Base-by-base conservation (phyloP, 805 yeast species). In the Cyberlindnera petersonii region DNA sequence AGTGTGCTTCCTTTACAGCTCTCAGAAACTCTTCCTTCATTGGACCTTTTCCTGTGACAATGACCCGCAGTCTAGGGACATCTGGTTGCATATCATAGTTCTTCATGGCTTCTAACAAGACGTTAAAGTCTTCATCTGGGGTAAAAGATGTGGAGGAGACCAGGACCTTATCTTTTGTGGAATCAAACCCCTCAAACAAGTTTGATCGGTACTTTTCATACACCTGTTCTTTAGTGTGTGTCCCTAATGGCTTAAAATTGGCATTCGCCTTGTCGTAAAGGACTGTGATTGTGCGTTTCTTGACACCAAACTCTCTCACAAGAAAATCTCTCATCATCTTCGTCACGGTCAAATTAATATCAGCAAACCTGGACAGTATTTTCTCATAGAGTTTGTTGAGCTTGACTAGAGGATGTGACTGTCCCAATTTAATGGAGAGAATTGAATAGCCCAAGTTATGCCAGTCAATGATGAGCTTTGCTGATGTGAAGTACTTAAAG, bases 31-130 rank as follows among this genome's bases (percentile, higher is more conserved):
- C 63, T 3, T 62, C 59, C 48, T 77, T 77, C 61, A 84, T 58
- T 0, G 98, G 98, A 0, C 99, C 99, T 58, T 89, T 91, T 0
- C 99, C 99, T 0, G 99, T 93, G n/a, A 93, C 82, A n/a, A 93
- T 62, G 37, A 87, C 74, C 26, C 78, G 59, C 2, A 89, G 54
- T 4, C 69, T 72, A 1, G 80, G 79, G 4, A 71, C 47, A 4
- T 36, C 37, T 26, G 46, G 35, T 34, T 61, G 59, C 10, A 51
- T 47, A 9, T 48, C 49, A 47, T 86, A 81, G 17, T 61, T 47
- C 36, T 72, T 71, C 39, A 93, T 65, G 0, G 95, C 87, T 9
- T 79, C 76, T 14, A 91, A 63, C 14, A 93, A 63, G 26, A 85
- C 61, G 18, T 65, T 65, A 39, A 93, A 77, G 58, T 93, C 95